Evolutionary conservation across 2,329 filamentous ascomycete species (phyloP).

Genomic region (Mycocentrospora acerina): DNA sequence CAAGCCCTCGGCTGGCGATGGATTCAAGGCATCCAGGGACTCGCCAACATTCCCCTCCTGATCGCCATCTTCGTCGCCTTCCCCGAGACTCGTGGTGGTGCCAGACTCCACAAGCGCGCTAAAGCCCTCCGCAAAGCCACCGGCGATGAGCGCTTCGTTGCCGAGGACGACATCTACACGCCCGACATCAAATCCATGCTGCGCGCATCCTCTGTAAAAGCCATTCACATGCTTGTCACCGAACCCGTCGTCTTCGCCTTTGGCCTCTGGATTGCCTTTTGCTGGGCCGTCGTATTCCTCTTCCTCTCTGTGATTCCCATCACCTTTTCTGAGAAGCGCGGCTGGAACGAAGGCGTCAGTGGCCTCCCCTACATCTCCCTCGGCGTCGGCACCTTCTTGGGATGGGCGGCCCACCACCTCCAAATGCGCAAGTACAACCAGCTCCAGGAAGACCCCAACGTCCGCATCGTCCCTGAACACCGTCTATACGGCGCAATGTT

Average conservation of each 20-base stretch:
- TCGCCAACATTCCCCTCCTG: slow-evolving; percentile 53
- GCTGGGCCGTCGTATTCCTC: slow-evolving; percentile 57
- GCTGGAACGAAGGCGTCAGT: slow-evolving; percentile 53
- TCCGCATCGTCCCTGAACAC: slow-evolving; percentile 40
- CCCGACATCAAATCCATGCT: slow-evolving; percentile 50
- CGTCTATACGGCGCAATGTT: slow-evolving; percentile 35
- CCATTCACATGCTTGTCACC: slow-evolving; percentile 52
- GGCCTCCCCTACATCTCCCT: slow-evolving; percentile 57
- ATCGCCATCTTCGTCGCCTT: slow-evolving; percentile 27
- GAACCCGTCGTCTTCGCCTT: slow-evolving; percentile 55
- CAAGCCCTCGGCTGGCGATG: slow-evolving; percentile 56
- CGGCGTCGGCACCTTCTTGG: slow-evolving; percentile 51
- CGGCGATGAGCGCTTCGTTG: slow-evolving; percentile 53
- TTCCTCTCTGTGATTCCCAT: slow-evolving; percentile 48
- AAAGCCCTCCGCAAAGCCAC: slow-evolving; percentile 50
- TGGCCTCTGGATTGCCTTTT: slow-evolving; percentile 55
- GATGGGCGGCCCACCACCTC: slow-evolving; percentile 52
- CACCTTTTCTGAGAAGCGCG: slow-evolving; percentile 52
- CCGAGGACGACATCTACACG: slow-evolving; percentile 54
- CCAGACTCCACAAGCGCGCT: slow-evolving; percentile 53
- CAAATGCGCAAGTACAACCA: slow-evolving; percentile 55
- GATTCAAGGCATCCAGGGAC: slow-evolving; percentile 56
- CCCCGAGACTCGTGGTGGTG: slow-evolving; percentile 51
- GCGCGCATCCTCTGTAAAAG: slow-evolving; percentile 54
- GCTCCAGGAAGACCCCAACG: slow-evolving; percentile 40